Evolutionary conservation across 441 rosid genomes (phyloP), one percentile per base, ranked within the genome.

Genomic region (Kokia cookei): DNA sequence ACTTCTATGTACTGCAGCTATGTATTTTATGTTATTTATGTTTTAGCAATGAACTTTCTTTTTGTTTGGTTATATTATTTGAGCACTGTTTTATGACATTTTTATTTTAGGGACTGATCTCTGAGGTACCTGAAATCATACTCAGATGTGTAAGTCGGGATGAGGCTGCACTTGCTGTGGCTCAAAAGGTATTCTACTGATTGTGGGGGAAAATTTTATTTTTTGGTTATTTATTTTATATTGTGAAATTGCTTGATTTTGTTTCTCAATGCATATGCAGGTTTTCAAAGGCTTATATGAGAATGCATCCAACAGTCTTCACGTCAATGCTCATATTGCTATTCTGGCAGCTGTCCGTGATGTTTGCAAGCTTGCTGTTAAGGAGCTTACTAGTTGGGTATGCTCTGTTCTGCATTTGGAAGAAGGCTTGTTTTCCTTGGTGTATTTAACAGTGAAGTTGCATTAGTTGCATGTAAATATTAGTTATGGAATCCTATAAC

Each of bases 351-450:
- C 96, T 61, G 85, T 96, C 81, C 94, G 98, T 79, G 99, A 94
- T 85, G 97, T 96, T 71, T 93, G 95, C 91, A 94, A 92, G 88
- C 96, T 88, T 72, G 96, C 92, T 10, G 92, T 92, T 22, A 96
- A 92, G 84, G 97, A 94, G 89, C 97, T 96, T 76, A 96, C 98
- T 65, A 89, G 95, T 73, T 94, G 98, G 99, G 99, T 96, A 94
- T 78, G 93, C 48, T 72, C 62, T 65, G 27, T 45, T 73, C 13
- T 29, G 67, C 65, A 54, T 27, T 55, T 17, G 13, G 59, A 61
- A 73, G 65, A 32, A 57, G 51, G 12, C 43, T 59, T 43, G 24
- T 10, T 58, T 60, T 40, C 40, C 55, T 55, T 37, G 40, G 65
- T 42, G 15, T 71, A 42, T 71, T 53, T 10, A 53, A 6, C 48